Evolutionary conservation across 306 rosid genomes (phyloP), one percentile per base, ranked within the genome.

Genomic region (Medicago truncatula): DNA sequence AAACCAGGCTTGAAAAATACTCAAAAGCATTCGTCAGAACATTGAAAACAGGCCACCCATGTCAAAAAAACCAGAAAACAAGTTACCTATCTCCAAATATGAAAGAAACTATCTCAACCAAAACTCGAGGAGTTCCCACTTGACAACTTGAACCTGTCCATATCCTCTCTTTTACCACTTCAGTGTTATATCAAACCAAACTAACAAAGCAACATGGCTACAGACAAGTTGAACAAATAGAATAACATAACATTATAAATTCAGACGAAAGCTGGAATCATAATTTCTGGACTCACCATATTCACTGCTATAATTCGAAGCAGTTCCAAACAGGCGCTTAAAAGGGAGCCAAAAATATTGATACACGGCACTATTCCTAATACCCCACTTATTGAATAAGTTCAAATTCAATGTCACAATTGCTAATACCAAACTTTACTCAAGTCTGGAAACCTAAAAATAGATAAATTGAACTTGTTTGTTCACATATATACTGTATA

Each of bases 331-430:
- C 16, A 20, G 12, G 16, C 12, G 38, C 15, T 36, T 23, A 20
- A 43, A 40, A 41, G 67, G 5, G 9, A 9, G 39, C 44, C 9
- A 72, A 18, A 73, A 15, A 9, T 8, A 46, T 47, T 21, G 57
- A 16, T 43, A 15, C 10, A 18, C 3, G 23, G 3, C 20, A 70
- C 43, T 67, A 69, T 8, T 58, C 60, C 20, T 21, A 56, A 70
- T n/a, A 75, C 60, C 58, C 65, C 53, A 63, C 56, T 11, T 3
- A 9, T 66, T 66, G 18, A 15, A 73, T 73, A 15, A 15, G 34
- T 28, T 69, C 17, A 49, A 52, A 75, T 28, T 63, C 70, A 44
- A 74, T 67, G 28, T 67, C 57, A 78, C 38, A 66, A 47, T 46
- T 70, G 16, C 46, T 16, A 53, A 18, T 13, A 41, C 15, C 39